Evolutionary conservation across 164 flowering plant genomes (phyloP), one percentile per base, ranked within the genome.

Genomic region (Dillenia suffruticosa): DNA sequence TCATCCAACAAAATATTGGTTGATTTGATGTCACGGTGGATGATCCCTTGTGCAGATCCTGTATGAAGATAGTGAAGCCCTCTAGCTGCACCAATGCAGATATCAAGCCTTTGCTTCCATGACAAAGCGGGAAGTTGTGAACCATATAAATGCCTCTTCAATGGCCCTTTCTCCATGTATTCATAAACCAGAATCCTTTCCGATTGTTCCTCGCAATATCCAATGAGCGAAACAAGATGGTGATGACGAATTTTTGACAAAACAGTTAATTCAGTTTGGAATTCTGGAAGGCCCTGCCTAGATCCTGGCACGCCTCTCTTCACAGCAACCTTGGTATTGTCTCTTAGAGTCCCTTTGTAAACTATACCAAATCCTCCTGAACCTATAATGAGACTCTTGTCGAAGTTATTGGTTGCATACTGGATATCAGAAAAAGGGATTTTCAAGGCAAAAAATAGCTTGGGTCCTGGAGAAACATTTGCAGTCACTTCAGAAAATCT

Each of bases 311-410:
- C 67, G 40, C 86, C 83, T 60, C 97, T 74, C 75, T 90, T 90
- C 61, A 86, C 90, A 6, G 97, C 97, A 51, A 90, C 83, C 61
- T 75, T 83, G 9, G 79, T 76, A 10, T 67, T 73, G 71, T 87
- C 91, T 65, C 67, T 65, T 15, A 90, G 84, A 54, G 77, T 82
- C 55, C 83, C 97, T 66, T 79, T 82, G 72, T 77, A 90, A 40
- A 90, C 97, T 78, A 71, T 78, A 8, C 97, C 97, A 68, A 90
- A 90, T 40, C 97, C 97, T 44, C 97, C 97, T 6, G 83, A 75
- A 51, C 97, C 97, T n/a, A 90, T 64, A 2, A 86, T 61, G 53
- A 77, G 56, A 63, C 52, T 72, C 70, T 74, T 76, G 72, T 88
- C 82, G 46, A 90, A 90, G 61, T 80, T 80, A 49, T 82, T 81